Evolutionary conservation across 2,329 filamentous ascomycete genomes (phyloP).

Genomic region (Aspergillus ruber): DNA sequence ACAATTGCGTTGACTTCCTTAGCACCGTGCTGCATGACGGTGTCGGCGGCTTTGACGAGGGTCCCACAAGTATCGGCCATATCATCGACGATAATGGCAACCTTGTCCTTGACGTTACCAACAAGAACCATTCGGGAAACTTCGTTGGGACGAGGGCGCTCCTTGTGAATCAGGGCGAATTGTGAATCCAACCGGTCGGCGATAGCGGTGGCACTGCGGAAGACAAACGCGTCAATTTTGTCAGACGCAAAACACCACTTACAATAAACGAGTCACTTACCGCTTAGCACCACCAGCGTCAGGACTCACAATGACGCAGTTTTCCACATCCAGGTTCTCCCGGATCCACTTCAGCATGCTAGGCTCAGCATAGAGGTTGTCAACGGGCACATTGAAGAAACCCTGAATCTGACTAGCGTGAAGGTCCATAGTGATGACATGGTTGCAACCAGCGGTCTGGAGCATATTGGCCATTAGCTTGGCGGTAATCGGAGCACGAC

Average conservation of each 20-base stretch:
- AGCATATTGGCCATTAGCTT: constrained; percentile 98
- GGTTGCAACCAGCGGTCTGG: constrained; percentile 85
- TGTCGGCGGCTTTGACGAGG: constrained; percentile 78
- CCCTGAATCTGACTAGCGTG: constrained; percentile 92
- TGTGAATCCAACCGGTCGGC: constrained; percentile 84
- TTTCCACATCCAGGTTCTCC: constrained; percentile 72
- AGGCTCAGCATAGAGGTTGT: constrained; percentile 88
- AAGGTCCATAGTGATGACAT: constrained; percentile 93
- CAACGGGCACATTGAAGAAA: constrained; percentile 80
- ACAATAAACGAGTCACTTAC: constrained; percentile 33
- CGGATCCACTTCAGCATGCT: constrained; percentile 87
- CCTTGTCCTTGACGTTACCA: constrained; percentile 82
- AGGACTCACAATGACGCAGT: constrained; percentile 89
- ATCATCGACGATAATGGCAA: constrained; percentile 93
- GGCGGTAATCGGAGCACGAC: constrained; percentile 89
- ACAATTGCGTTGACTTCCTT: constrained; percentile 89
- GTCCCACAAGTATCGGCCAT: constrained; percentile 97
- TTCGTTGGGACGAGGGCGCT: constrained; percentile 83
- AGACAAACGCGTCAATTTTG: neutral
- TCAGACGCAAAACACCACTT: neutral
- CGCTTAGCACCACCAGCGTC: constrained; percentile 93
- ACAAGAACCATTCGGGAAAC: constrained; percentile 94
- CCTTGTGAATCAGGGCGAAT: constrained; percentile 95
- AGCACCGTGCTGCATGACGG: constrained; percentile 79
- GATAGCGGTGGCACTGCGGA: constrained; percentile 70